phyloP scores from a whole-genome alignment of 768 basidiomycete genomes.

The Leccinum olivaceopallidum region DNA sequence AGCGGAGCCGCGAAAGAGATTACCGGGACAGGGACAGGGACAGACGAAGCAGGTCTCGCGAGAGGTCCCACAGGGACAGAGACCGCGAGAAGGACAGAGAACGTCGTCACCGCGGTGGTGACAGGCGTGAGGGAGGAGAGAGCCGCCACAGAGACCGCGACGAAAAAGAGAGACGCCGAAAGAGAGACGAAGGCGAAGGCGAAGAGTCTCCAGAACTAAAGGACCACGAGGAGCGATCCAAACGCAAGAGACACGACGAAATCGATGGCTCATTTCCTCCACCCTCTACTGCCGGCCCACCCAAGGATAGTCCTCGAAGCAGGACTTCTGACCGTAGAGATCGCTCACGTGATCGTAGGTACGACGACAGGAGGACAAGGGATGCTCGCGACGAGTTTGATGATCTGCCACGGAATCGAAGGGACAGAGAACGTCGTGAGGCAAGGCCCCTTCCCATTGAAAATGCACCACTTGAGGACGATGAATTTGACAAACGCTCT shows the following conservation, averaged over 20 bases:
- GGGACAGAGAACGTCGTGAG: constrained; percentile 44
- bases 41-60: constrained; percentile 48
- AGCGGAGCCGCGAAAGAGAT: constrained; percentile 59
- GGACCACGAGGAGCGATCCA: constrained; percentile 57
- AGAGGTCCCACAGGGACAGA: constrained; percentile 44
- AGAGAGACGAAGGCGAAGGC: constrained; percentile 65
- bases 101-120: constrained; percentile 47
- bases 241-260: constrained; percentile 66
- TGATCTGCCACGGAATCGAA: constrained; percentile 47
- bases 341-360: constrained; percentile 56
- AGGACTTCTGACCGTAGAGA: constrained; percentile 45
- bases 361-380: constrained; percentile 47
- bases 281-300: constrained; percentile 34
- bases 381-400: constrained; percentile 63
- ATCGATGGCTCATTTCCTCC: constrained; percentile 44
- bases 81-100: constrained; percentile 32
- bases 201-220: constrained; percentile 46
- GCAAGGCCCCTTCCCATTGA: constrained; percentile 42
- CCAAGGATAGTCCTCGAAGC: constrained; percentile 52
- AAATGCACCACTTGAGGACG: constrained; percentile 38
- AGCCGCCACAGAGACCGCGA: constrained; percentile 53
- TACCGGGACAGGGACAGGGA: constrained; percentile 53
- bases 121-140: constrained; percentile 52
- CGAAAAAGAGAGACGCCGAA: constrained; percentile 60
- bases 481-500: constrained; percentile 38